Percentiles rank a stretch among this genome's conserved stretches.
These are phyloP conservation scores for Alternaria atra DNA, from an alignment of 2,329 filamentous ascomycete genomes.

Conservation along the genomic window DNA sequence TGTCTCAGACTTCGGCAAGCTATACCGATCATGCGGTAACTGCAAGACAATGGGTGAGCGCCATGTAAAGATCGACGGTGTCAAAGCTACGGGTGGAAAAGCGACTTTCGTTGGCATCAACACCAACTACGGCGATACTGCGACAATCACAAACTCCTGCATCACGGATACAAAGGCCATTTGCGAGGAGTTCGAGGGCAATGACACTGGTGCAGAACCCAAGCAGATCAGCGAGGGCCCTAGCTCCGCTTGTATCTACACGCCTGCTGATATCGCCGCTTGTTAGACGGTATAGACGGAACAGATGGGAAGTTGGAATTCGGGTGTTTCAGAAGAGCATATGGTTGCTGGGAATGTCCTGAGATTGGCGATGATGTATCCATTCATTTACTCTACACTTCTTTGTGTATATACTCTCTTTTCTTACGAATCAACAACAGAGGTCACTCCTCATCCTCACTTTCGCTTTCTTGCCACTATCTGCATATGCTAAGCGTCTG, in stretches of 20 bases:
- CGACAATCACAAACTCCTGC: slow-evolving; percentile 53
- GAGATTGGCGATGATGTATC: background rate
- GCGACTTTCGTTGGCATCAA: slow-evolving; percentile 59
- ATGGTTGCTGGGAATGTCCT: background rate
- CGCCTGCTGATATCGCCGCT: slow-evolving; percentile 27
- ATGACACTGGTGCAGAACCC: slow-evolving; percentile 40
- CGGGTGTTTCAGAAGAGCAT: background rate
- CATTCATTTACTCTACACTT: background rate
- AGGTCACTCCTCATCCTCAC: background rate
- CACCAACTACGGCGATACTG: slow-evolving; percentile 61
- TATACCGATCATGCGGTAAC: slow-evolving; percentile 60
- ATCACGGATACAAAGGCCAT: slow-evolving; percentile 40
- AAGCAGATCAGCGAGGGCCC: slow-evolving; percentile 38
- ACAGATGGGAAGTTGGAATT: background rate
- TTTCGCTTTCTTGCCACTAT: background rate
- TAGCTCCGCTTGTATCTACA: slow-evolving; percentile 25
- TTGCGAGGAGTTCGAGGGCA: slow-evolving; percentile 49
- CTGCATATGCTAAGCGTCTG: background rate
- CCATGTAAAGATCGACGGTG: slow-evolving; percentile 56
- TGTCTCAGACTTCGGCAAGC: slow-evolving; percentile 50
- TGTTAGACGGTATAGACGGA: slow-evolving; percentile 21
- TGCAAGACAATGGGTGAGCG: slow-evolving; percentile 59
- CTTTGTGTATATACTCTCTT: slow-evolving; percentile 2
- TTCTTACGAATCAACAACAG: background rate
- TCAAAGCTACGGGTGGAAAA: slow-evolving; percentile 55